A percentile compares a stretch with the other conserved stretches of the same genome.
These are phyloP conservation scores for Stromatinia cepivora DNA, from an alignment of 2,329 filamentous ascomycete genomes.

Conservation along the genomic window DNA sequence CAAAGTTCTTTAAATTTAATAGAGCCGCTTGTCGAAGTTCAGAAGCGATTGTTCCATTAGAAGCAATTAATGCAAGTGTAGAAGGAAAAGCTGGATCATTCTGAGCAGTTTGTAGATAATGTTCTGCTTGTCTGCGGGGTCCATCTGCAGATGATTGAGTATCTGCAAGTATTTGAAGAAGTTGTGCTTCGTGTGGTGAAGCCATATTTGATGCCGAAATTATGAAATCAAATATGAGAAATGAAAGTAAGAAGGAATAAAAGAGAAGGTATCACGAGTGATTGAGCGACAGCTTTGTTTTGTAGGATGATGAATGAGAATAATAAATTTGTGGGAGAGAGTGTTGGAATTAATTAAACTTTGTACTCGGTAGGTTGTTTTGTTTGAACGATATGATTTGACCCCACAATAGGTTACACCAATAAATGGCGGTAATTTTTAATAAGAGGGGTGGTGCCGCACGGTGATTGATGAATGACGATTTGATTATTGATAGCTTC, in stretches of 20 bases:
- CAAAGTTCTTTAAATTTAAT: constrained; percentile 76
- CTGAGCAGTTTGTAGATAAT: constrained; percentile 45
- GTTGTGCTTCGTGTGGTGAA: constrained; percentile 80
- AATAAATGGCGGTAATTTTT: neutral
- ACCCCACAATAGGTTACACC: neutral
- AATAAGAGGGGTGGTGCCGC: neutral
- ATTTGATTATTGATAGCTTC: neutral
- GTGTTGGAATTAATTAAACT: neutral
- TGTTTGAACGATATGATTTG: neutral
- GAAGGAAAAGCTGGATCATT: constrained; percentile 69
- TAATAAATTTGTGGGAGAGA: neutral
- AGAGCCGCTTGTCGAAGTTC: constrained; percentile 82
- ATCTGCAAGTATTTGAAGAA: constrained; percentile 83
- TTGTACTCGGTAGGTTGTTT: neutral
- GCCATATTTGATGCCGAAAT: constrained; percentile 28
- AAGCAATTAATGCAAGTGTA: constrained; percentile 77
- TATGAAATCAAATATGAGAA: neutral
- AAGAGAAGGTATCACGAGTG: neutral
- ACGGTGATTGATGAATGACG: neutral
- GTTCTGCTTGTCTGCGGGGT: constrained; percentile 82
- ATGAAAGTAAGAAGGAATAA: neutral
- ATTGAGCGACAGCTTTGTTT: neutral
- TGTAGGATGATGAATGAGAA: neutral
- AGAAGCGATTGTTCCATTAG: constrained; percentile 70
- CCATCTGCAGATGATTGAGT: constrained; percentile 77